Base-by-base conservation (phyloP, 2,329 filamentous ascomycete genomes). In the Hymenoscyphus linearis region DNA sequence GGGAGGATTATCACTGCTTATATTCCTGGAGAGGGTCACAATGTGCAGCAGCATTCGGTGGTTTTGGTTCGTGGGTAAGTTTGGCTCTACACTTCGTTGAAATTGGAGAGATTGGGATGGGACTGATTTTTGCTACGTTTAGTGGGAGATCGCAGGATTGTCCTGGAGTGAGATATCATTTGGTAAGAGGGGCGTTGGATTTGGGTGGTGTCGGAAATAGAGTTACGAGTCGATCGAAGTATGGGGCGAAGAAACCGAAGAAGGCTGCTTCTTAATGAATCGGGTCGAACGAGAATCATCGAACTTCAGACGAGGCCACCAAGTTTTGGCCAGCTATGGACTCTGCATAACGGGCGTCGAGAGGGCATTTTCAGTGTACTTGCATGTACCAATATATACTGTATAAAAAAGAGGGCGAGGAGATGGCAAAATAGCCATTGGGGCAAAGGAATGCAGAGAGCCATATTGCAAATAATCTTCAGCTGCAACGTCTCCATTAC, bases 181-280 rank as follows among this genome's bases (percentile, higher is more conserved):
- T 97, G 71, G 90, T 99, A 50, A 82, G 95, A 74, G 95, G 95
- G 35, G 91, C 93, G 22, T 79, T 96, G 77, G 95, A 99, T 84
- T 76, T 99, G 85, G 91, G 91, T 72, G 95, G 95, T 80, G 95
- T 99, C 67, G 87, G 86, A 25, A 95, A 86, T 75, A 83, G 95
- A 69, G 84, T 89, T 71, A 90, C 87, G 25, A 91, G 90, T 75
- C 84, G 95, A 71, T 97, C 92, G 72, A 99, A 99, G 78, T 99
- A 96, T 74, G 95, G 95, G 64, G 96, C 95, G 56, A 99, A 99
- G 87, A 98, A 97, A 81, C 93, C 95, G 0, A 98, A 98, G 87
- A 86, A 86, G 75, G 86, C 87, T 54, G 62, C 68, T 27, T 60
- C 62, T 53, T 66, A 61, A 56, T 47, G 12, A 6, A 53, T 31